Percentiles rank a stretch among this genome's conserved stretches.
Evolutionary conservation across 2,329 filamentous ascomycete genomes (phyloP).

Genomic region (Aureobasidium musti): DNA sequence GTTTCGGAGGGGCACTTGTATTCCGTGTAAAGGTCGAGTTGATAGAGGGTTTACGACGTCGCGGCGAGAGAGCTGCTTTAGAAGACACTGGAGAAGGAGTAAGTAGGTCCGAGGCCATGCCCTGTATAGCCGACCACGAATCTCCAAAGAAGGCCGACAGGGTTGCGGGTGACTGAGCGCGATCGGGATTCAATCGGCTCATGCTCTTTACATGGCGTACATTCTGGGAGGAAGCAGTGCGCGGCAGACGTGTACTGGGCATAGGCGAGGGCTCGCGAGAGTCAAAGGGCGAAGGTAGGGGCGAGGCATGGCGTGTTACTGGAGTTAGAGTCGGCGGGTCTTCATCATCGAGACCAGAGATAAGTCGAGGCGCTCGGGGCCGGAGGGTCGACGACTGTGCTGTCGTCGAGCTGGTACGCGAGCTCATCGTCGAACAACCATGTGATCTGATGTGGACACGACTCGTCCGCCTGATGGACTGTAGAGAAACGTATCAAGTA

Average conservation of each 20-base stretch:
- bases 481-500: neutral
- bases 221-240: slow-evolving; percentile 30
- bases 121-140: slow-evolving; percentile 53
- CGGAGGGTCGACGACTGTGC: slow-evolving; percentile 46
- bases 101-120: slow-evolving; percentile 52
- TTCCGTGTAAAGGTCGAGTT: slow-evolving; percentile 37
- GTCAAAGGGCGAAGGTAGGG: slow-evolving; percentile 43
- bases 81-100: slow-evolving; percentile 7
- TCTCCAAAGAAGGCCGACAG: slow-evolving; percentile 51
- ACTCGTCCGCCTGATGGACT: slow-evolving; percentile 7
- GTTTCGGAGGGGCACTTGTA: slow-evolving; percentile 46
- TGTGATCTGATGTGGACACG: slow-evolving; percentile 34
- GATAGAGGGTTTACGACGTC: slow-evolving; percentile 30
- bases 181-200: neutral
- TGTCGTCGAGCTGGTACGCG: slow-evolving; percentile 45
- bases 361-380: slow-evolving; percentile 51
- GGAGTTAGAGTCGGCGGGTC: slow-evolving; percentile 43
- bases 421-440: slow-evolving; percentile 20
- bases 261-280: slow-evolving; percentile 44
- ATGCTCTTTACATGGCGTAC: slow-evolving; percentile 13
- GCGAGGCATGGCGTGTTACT: slow-evolving; percentile 41
- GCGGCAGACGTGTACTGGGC: slow-evolving; percentile 33
- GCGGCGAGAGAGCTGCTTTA: slow-evolving; percentile 23
- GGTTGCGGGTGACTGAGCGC: slow-evolving; percentile 26
- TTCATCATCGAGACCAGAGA: slow-evolving; percentile 51